Conservation (phyloP, 2,329 filamentous ascomycete species). For the Raffaelea albimanens region DNA sequence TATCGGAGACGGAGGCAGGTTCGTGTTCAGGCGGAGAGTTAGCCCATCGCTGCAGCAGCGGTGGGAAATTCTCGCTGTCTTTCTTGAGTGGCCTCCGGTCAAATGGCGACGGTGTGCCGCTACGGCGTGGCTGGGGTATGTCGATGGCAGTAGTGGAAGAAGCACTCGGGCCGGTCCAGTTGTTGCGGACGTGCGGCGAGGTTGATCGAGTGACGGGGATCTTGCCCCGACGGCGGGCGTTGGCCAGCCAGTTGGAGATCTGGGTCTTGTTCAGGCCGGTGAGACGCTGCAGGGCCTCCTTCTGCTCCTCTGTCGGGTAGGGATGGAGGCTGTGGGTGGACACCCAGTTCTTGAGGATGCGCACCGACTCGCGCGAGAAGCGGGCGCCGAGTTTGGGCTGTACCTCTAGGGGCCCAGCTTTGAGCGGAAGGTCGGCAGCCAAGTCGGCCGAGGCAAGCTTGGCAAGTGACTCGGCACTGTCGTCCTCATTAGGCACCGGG, state of each 20-base stretch:
- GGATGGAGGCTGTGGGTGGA: constrained; percentile 71
- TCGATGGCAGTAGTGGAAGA: constrained; percentile 52
- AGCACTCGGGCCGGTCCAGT: constrained; percentile 32
- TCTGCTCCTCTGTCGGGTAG: constrained; percentile 82
- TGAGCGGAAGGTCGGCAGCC: constrained; percentile 1
- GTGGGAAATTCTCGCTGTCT: constrained; percentile 38
- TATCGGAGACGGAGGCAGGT: constrained; percentile 48
- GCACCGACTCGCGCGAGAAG: constrained; percentile 72
- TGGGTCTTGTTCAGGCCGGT: constrained; percentile 77
- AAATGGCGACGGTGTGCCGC: constrained; percentile 37
- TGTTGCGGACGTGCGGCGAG: constrained; percentile 58
- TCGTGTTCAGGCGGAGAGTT: constrained; percentile 52
- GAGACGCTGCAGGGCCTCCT: constrained; percentile 65
- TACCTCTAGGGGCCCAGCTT: constrained; percentile 5
- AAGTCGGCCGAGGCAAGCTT: constrained; percentile 11
- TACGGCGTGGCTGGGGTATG: constrained; percentile 51
- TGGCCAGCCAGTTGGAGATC: constrained; percentile 88
- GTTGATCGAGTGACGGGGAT: constrained; percentile 56
- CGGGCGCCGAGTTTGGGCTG: constrained; percentile 60
- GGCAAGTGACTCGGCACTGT: constrained; percentile 17
- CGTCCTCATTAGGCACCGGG: constrained; percentile 28
- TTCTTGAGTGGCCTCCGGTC: constrained; percentile 6
- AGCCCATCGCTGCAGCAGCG: constrained; percentile 50
- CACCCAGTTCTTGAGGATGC: constrained; percentile 77
- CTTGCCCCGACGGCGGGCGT: constrained; percentile 76